These are phyloP conservation scores for Gremmenia infestans DNA, from an alignment of 2,329 filamentous ascomycete genomes.

Conservation along the genomic window DNA sequence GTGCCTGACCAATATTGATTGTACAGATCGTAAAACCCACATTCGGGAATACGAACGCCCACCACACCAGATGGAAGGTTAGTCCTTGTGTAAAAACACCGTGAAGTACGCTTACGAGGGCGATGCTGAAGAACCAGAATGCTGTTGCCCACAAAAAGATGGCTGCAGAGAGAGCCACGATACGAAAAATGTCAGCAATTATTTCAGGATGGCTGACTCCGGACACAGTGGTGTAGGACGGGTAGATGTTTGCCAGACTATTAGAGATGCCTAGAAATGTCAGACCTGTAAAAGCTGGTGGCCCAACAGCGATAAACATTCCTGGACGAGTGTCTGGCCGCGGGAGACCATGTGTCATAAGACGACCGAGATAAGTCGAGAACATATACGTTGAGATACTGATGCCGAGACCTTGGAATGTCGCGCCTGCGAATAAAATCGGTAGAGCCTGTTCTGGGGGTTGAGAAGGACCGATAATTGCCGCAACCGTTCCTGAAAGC, in stretches of 20 bases:
- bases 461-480: constrained; percentile 58
- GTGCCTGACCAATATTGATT: constrained; percentile 46
- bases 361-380: constrained; percentile 62
- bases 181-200: constrained; percentile 29
- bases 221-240: constrained; percentile 18
- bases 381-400: constrained; percentile 67
- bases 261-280: constrained; percentile 60
- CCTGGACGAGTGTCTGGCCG: constrained; percentile 59
- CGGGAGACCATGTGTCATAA: constrained; percentile 56
- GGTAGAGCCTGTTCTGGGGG: constrained; percentile 50
- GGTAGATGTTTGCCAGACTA: constrained; percentile 18
- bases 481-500: constrained; percentile 66
- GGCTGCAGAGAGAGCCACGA: constrained; percentile 36
- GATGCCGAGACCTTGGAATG: constrained; percentile 65
- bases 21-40: constrained; percentile 54
- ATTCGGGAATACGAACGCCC: constrained; percentile 59
- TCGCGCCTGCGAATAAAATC: constrained; percentile 60
- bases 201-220: constrained; percentile 44
- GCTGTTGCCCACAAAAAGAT: constrained; percentile 61
- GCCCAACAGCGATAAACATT: constrained; percentile 70
- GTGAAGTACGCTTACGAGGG: constrained; percentile 32
- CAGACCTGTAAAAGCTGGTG: constrained; percentile 66
- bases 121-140: constrained; percentile 48
- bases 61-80: constrained; percentile 57
- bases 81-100: constrained; percentile 39